Evolutionary conservation across 331 rosid species (phyloP).

Genomic region (Cydonia oblonga): DNA sequence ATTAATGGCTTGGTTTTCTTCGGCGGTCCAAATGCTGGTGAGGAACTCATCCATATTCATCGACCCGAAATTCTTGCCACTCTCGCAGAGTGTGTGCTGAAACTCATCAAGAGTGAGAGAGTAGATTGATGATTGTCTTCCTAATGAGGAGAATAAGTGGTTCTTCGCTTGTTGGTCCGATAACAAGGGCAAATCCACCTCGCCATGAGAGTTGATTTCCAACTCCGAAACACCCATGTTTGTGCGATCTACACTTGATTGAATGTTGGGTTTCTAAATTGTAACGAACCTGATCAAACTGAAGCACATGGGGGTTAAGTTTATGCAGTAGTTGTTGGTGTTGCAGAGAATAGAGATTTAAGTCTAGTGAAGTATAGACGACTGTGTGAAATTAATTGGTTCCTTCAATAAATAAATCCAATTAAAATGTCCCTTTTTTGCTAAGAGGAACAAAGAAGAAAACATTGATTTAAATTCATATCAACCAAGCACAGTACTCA

Average conservation of each 20-base stretch:
- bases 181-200: slow-evolving; percentile 27
- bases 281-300: background rate
- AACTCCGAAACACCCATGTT: slow-evolving; percentile 41
- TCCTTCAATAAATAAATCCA: background rate
- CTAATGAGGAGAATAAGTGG: slow-evolving; percentile 29
- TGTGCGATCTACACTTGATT: background rate
- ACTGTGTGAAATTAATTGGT: background rate
- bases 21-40: slow-evolving; percentile 75
- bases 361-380: background rate
- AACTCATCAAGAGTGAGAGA: slow-evolving; percentile 87
- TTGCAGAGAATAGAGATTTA: background rate
- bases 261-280: background rate
- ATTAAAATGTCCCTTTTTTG: background rate
- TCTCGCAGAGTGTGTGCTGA: slow-evolving; percentile 62
- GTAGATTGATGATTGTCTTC: slow-evolving; percentile 74
- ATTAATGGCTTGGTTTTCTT: slow-evolving; percentile 48
- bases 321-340: background rate
- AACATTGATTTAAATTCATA: background rate
- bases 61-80: slow-evolving; percentile 72
- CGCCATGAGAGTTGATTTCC: slow-evolving; percentile 35
- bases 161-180: slow-evolving; percentile 14
- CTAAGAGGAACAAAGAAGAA: background rate
- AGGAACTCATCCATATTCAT: slow-evolving; percentile 99
- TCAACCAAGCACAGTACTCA: background rate
- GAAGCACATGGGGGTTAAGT: background rate